phyloP scores from a whole-genome alignment of 2,329 filamentous ascomycete species.

The Trichocomaceae sp. region DNA sequence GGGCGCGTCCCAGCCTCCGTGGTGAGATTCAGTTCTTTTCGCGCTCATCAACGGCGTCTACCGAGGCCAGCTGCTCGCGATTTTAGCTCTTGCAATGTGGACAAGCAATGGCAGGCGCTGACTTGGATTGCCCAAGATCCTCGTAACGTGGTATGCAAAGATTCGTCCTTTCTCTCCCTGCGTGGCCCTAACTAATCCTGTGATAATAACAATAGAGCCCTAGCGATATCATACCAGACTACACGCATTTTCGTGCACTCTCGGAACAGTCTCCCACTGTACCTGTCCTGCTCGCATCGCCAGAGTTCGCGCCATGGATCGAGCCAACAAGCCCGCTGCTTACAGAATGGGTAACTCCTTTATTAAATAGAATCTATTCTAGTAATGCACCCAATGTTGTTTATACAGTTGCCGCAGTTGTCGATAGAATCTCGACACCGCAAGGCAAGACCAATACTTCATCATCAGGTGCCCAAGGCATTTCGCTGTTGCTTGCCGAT shows the following conservation, averaged over 20 bases:
- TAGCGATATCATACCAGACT: constrained; percentile 15
- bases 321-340: constrained; percentile 28
- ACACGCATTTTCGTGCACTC: constrained; percentile 13
- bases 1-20: background rate
- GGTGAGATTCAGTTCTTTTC: background rate
- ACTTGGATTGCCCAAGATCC: constrained; percentile 5
- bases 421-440: constrained; percentile 30
- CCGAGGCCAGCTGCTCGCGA: background rate
- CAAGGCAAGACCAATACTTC: background rate
- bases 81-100: constrained; percentile 1
- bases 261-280: constrained; percentile 15
- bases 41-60: background rate
- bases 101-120: constrained; percentile 4
- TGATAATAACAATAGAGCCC: constrained; percentile 10
- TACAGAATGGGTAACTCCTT: constrained; percentile 22
- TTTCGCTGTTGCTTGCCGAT: constrained; percentile 28
- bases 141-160: constrained; percentile 1
- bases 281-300: constrained; percentile 33
- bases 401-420: constrained; percentile 30
- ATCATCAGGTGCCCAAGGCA: constrained; percentile 25
- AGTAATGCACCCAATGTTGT: constrained; percentile 14
- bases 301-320: constrained; percentile 33
- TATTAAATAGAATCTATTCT: constrained; percentile 18
- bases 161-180: background rate
- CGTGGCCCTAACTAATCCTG: background rate